phyloP scores from a whole-genome alignment of 2,329 filamentous ascomycete genomes.

The Arthroderma sp. region DNA sequence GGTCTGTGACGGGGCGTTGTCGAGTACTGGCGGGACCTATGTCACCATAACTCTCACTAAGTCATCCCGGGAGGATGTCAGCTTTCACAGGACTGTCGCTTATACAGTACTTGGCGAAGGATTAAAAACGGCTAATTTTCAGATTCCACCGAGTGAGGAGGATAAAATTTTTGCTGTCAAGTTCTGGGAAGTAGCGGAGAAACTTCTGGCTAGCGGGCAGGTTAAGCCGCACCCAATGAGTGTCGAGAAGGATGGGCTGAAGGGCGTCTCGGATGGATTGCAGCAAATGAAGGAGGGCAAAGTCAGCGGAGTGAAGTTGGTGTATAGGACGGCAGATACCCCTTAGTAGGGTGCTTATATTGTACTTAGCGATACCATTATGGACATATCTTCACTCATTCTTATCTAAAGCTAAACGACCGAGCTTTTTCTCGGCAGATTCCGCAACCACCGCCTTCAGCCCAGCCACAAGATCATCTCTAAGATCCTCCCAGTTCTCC shows the following conservation, averaged over 20 bases:
- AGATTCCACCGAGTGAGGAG: no score
- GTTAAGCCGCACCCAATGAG: constrained; percentile 31
- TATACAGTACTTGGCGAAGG: no score
- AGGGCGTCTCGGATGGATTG: constrained; percentile 13
- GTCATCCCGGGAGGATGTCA: no score
- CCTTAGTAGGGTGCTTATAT: neutral
- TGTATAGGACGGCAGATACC: constrained; percentile 3
- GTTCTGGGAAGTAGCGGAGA: constrained; percentile 27
- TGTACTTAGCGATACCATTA: no score
- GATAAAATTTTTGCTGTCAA: constrained; percentile 20
- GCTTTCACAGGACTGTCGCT: no score
- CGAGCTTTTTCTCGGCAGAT: neutral
- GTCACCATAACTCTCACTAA: no score
- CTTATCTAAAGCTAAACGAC: neutral
- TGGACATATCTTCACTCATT: no score
- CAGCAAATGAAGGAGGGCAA: constrained; percentile 8
- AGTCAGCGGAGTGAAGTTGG: constrained; percentile 12
- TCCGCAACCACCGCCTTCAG: constrained; percentile 42
- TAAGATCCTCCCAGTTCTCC: constrained; percentile 75
- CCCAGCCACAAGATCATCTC: constrained; percentile 56
- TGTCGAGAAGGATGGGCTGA: constrained; percentile 30
- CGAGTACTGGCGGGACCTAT: no score
- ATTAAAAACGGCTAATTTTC: no score
- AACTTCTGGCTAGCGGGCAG: constrained; percentile 29
- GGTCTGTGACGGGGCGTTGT: no score